Evolutionary conservation across 148 eudicot species (phyloP).

Genomic region (Bassia scoparia): DNA sequence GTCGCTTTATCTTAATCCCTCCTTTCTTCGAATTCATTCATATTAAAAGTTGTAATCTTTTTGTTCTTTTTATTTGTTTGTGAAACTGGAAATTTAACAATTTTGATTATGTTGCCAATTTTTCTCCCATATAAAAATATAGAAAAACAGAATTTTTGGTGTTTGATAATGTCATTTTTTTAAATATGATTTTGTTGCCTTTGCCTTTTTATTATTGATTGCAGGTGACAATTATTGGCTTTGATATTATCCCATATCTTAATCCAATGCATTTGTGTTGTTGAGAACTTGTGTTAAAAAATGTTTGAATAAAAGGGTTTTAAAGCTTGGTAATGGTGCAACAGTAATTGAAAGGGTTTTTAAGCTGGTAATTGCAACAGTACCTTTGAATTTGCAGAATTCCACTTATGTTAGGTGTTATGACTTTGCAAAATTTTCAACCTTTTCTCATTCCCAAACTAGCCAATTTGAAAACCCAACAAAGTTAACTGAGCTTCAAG

Average conservation of each 20-base stretch:
- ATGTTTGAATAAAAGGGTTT: slow-evolving; percentile 16
- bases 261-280: slow-evolving; percentile 18
- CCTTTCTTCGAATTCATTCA: not conserved
- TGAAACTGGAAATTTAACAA: not conserved
- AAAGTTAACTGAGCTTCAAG: slow-evolving; percentile 32
- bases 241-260: not conserved
- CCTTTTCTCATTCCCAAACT: not conserved
- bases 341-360: not conserved
- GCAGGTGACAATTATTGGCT: slow-evolving; percentile 12
- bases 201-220: not conserved
- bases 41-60: not conserved
- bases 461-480: slow-evolving; percentile 9
- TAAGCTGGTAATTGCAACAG: not conserved
- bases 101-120: not conserved
- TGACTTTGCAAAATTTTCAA: slow-evolving; percentile 16
- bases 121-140: not conserved
- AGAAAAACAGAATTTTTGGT: not conserved
- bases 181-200: not conserved
- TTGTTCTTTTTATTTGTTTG: not conserved
- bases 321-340: not conserved
- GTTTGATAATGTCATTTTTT: not conserved
- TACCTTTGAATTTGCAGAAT: slow-evolving; percentile 2
- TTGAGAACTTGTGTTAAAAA: slow-evolving; percentile 15
- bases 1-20: not conserved
- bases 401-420: slow-evolving; percentile 8